Conservation (phyloP, 164 flowering plant species). For the Tetrastigma voinierianum region DNA sequence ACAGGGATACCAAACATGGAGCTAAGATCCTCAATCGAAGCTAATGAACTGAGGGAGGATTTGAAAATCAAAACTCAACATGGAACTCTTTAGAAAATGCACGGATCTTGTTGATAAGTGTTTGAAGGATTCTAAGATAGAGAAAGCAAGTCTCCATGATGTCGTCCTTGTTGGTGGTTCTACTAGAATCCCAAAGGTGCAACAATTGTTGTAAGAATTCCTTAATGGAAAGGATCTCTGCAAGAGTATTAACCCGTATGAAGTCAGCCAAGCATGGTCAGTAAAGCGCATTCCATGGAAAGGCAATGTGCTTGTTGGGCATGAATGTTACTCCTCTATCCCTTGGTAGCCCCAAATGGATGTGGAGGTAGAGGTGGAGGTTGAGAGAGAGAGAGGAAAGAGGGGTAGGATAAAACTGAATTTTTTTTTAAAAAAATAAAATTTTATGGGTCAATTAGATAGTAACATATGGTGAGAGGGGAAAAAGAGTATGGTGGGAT, state of each 20-base stretch:
- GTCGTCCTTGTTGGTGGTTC: slow-evolving; percentile 48
- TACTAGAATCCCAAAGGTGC: slow-evolving; percentile 45
- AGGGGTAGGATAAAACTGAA: too few relatives aligned
- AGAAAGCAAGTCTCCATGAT: slow-evolving; percentile 37
- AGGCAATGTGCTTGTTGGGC: slow-evolving; percentile 32
- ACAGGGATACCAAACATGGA: too few relatives aligned
- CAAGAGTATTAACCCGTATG: slow-evolving; percentile 45
- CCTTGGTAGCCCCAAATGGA: too few relatives aligned
- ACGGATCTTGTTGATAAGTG: slow-evolving; percentile 50
- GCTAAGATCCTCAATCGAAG: too few relatives aligned
- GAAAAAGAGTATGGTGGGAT: too few relatives aligned
- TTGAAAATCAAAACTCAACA: slow-evolving; percentile 46
- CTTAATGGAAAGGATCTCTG: slow-evolving; percentile 42
- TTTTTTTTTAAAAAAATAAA: too few relatives aligned
- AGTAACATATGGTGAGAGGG: too few relatives aligned
- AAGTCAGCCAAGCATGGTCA: slow-evolving; percentile 38
- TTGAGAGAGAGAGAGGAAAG: too few relatives aligned
- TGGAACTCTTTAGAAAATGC: slow-evolving; percentile 45
- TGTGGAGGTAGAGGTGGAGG: too few relatives aligned
- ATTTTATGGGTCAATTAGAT: too few relatives aligned
- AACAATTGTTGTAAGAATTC: slow-evolving; percentile 40
- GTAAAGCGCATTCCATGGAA: slow-evolving; percentile 39
- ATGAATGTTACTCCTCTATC: slow-evolving; percentile 42
- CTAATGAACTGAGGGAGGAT: too few relatives aligned
- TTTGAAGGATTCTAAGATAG: slow-evolving; percentile 43